phyloP scores from a whole-genome alignment of 805 yeast species.

The Sugiyamaella lignohabitans region DNA sequence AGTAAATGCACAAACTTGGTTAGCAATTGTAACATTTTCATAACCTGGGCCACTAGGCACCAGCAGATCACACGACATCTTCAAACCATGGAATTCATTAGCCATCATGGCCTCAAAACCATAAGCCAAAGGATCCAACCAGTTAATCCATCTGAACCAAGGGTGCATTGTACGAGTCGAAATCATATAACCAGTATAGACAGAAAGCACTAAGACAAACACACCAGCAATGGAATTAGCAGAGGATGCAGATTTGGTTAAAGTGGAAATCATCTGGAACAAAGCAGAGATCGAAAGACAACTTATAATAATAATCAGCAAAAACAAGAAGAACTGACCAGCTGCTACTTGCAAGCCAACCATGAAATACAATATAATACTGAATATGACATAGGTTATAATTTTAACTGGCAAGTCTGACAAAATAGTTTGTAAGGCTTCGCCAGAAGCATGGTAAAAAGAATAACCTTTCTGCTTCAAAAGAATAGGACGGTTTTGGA shows the following conservation, averaged over 20 bases:
- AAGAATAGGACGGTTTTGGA: slow-evolving; percentile 52
- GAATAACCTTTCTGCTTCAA: slow-evolving; percentile 68
- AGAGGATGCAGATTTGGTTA: slow-evolving; percentile 42
- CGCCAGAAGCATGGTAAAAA: slow-evolving; percentile 68
- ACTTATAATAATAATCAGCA: slow-evolving; percentile 40
- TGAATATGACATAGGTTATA: slow-evolving; percentile 39
- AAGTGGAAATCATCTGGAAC: slow-evolving; percentile 50
- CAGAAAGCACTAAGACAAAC: slow-evolving; percentile 40
- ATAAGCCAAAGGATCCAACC: slow-evolving; percentile 50
- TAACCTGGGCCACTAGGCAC: slow-evolving; percentile 59
- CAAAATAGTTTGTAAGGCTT: slow-evolving; percentile 55
- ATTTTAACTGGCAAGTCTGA: slow-evolving; percentile 61
- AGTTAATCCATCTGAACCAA: slow-evolving; percentile 67
- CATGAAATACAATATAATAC: slow-evolving; percentile 52
- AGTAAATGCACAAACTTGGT: slow-evolving; percentile 51
- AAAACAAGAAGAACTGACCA: slow-evolving; percentile 48
- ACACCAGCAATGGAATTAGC: slow-evolving; percentile 61
- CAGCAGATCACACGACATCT: slow-evolving; percentile 47
- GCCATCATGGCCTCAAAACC: slow-evolving; percentile 59
- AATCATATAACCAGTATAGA: slow-evolving; percentile 60
- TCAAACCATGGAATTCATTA: slow-evolving; percentile 55
- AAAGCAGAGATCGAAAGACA: slow-evolving; percentile 45
- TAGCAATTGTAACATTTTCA: slow-evolving; percentile 31
- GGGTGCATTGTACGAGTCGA: slow-evolving; percentile 57
- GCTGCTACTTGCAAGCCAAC: slow-evolving; percentile 43